A percentile compares a stretch with the other conserved stretches of the same genome.
Evolutionary conservation across 1,284 basidiomycete species (phyloP).

Genomic region (Cryptococcus wingfieldii): DNA sequence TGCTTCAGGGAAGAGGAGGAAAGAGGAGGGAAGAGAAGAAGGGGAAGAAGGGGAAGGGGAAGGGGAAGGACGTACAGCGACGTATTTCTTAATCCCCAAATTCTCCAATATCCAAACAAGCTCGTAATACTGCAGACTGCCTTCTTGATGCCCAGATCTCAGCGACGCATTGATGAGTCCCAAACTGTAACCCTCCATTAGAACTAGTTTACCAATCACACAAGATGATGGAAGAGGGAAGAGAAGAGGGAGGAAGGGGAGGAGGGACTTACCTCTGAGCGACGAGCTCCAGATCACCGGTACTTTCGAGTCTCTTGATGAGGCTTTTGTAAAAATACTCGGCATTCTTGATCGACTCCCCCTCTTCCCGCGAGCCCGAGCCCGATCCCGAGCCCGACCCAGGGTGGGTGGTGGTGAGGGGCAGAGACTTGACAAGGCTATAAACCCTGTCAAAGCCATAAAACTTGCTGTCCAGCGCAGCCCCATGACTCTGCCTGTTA

Average conservation of each 20-base stretch:
- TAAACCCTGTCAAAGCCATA: constrained; percentile 82
- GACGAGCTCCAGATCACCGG: constrained; percentile 74
- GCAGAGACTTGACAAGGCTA: constrained; percentile 67
- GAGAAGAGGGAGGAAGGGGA: background rate
- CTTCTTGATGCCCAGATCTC: constrained; percentile 35
- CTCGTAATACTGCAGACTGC: constrained; percentile 31
- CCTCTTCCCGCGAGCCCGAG: constrained; percentile 37
- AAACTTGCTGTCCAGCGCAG: constrained; percentile 36
- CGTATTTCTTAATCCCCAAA: constrained; percentile 74
- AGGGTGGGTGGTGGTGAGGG: constrained; percentile 37
- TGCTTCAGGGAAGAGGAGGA: background rate
- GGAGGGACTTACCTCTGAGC: constrained; percentile 64
- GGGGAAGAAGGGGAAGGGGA: background rate
- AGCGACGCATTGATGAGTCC: constrained; percentile 76
- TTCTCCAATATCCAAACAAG: constrained; percentile 57
- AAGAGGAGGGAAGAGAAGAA: background rate
- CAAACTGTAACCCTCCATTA: constrained; percentile 54
- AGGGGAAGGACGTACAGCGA: constrained; percentile 60
- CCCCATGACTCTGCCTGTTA: background rate
- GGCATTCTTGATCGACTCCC: constrained; percentile 10
- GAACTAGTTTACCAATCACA: background rate
- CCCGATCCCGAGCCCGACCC: constrained; percentile 57
- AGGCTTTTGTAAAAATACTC: constrained; percentile 51
- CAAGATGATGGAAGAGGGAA: background rate
- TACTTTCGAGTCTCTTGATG: constrained; percentile 67